A percentile compares a stretch with the other conserved stretches of the same genome.
phyloP scores from a whole-genome alignment of 192 early-diverging fungal species.

The Thoreauomyces humboldtii region DNA sequence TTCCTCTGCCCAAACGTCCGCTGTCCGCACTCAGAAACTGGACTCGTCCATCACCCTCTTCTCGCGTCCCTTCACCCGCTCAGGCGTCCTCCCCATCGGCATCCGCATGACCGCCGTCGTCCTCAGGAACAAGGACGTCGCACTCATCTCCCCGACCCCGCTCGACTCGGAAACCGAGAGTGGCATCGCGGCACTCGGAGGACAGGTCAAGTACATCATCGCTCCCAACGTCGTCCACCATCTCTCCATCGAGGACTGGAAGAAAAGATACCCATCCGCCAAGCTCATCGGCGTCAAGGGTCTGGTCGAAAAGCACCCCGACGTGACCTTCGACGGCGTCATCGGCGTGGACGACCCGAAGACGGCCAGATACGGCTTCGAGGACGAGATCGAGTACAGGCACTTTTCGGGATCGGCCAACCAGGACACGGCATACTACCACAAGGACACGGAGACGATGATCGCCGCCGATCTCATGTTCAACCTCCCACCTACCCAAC shows the following conservation, averaged over 20 bases:
- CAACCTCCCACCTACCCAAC: conserved; percentile 21
- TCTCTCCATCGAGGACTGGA: conserved; percentile 12
- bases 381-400: conserved; percentile 10
- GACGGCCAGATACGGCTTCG: conserved; percentile 12
- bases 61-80: conserved; percentile 14
- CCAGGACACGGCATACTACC: conserved; percentile 19
- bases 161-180: conserved; percentile 9
- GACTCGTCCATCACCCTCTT: conserved; percentile 3
- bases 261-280: conserved; percentile 19
- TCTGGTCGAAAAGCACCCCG: conserved; percentile 10
- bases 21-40: conserved; percentile 8
- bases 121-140: conserved; percentile 6
- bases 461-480: conserved; percentile 17
- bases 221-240: conserved; percentile 27
- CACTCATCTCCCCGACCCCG: conserved; percentile 4
- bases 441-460: conserved; percentile 7
- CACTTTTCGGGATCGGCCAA: conserved; percentile 15
- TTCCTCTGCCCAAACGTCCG: neutral
- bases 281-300: conserved; percentile 23
- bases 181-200: neutral
- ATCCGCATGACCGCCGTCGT: conserved; percentile 22
- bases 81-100: conserved; percentile 11
- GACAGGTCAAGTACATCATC: conserved; percentile 12
- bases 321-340: conserved; percentile 11
- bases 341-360: neutral